Evolutionary conservation across 2,329 filamentous ascomycete species (phyloP).

Genomic region (Talaromyces piceae): DNA sequence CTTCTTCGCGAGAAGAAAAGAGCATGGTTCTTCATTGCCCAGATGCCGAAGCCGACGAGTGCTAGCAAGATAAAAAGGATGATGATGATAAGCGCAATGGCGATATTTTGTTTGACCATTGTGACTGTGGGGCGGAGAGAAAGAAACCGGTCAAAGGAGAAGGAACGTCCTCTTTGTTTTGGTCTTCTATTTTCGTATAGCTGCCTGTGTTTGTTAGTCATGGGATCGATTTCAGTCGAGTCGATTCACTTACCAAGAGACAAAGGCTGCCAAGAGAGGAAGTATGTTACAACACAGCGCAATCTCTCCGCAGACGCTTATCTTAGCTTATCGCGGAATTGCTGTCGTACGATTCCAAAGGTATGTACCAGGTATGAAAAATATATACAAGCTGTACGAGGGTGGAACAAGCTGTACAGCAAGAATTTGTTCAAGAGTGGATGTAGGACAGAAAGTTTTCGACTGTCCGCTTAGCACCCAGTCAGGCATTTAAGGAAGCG

Average conservation of each 20-base stretch:
- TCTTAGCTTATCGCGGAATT: conserved; percentile 11
- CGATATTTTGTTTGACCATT: conserved; percentile 33
- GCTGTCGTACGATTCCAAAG: background rate
- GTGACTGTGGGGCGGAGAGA: conserved; percentile 32
- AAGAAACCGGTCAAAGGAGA: too few species aligned
- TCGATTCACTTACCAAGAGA: background rate
- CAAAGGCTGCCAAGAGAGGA: background rate
- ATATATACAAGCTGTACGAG: background rate
- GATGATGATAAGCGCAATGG: conserved; percentile 45
- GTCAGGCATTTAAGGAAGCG: background rate
- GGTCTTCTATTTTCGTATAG: too few species aligned
- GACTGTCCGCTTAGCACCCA: background rate
- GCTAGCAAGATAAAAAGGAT: conserved; percentile 41
- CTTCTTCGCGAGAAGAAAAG: conserved; percentile 23
- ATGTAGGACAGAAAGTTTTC: background rate
- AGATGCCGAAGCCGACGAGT: conserved; percentile 33
- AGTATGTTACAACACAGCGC: background rate
- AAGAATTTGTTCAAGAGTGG: background rate
- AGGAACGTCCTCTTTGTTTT: background rate
- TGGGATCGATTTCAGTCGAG: background rate
- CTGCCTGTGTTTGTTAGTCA: background rate
- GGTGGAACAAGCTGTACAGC: conserved; percentile 1
- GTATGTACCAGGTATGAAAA: background rate
- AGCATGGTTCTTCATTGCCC: conserved; percentile 23
- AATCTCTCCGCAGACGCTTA: conserved; percentile 1